phyloP scores from a whole-genome alignment of 495 filamentous ascomycete genomes.

The Talaromyces liani region DNA sequence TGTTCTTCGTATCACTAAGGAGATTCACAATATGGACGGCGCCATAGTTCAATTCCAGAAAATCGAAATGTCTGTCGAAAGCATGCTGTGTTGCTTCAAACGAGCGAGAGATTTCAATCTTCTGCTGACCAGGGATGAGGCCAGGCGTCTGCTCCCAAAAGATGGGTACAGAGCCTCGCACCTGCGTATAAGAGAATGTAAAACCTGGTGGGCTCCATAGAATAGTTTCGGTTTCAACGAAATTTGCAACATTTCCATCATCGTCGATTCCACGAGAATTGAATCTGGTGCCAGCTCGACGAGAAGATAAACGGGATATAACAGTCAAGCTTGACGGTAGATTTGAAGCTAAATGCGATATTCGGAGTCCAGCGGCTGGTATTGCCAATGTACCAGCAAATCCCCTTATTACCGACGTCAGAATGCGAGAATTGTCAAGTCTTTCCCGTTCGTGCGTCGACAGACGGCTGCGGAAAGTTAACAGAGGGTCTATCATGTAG shows the following conservation, averaged over 20 bases:
- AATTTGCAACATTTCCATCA: conserved; percentile 94
- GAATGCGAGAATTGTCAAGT: conserved; percentile 75
- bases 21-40: conserved; percentile 87
- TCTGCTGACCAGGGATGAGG: conserved; percentile 86
- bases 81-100: conserved; percentile 88
- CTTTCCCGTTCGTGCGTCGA: conserved; percentile 60
- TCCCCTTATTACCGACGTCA: conserved; percentile 91
- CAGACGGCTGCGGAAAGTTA: conserved; percentile 78
- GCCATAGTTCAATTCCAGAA: conserved; percentile 76
- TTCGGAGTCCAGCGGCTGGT: conserved; percentile 53
- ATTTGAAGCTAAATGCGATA: conserved; percentile 46
- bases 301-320: conserved; percentile 86
- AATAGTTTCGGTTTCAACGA: conserved; percentile 62
- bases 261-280: conserved; percentile 96
- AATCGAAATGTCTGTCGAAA: conserved; percentile 89
- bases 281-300: conserved; percentile 89
- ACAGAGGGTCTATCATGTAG: conserved; percentile 91
- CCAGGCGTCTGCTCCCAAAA: conserved; percentile 96
- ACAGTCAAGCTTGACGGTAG: conserved; percentile 76
- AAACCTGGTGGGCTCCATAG: conserved; percentile 65
- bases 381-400: conserved; percentile 81
- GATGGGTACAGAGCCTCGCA: conserved; percentile 84
- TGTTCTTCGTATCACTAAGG: conserved; percentile 75
- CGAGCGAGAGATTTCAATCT: conserved; percentile 84
- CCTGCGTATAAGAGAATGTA: conserved; percentile 89